Evolutionary conservation across 2,329 filamentous ascomycete genomes (phyloP).

Genomic region (Ophiostoma montium): DNA sequence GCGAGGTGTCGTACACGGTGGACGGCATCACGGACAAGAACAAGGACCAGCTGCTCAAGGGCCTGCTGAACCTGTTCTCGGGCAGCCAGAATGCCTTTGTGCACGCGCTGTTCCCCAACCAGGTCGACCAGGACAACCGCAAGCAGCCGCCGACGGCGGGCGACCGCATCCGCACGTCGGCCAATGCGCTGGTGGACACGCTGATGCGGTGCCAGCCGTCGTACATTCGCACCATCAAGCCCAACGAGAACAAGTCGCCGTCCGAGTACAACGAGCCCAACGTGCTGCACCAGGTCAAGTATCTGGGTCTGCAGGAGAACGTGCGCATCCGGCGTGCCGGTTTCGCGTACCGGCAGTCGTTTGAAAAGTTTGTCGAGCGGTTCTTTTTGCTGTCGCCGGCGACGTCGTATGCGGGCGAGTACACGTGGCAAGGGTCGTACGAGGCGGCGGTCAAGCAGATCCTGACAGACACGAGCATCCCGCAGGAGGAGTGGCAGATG

Average conservation of each 20-base stretch:
- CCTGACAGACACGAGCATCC: conserved; percentile 90
- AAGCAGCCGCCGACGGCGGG: conserved; percentile 87
- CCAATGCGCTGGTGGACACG: conserved; percentile 87
- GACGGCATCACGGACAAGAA: conserved; percentile 99
- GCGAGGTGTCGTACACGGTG: conserved; percentile 87
- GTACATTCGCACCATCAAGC: conserved; percentile 98
- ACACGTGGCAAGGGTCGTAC: conserved; percentile 84
- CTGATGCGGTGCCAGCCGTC: conserved; percentile 95
- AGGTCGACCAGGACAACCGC: conserved; percentile 92
- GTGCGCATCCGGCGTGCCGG: conserved; percentile 91
- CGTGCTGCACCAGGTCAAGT: conserved; percentile 96
- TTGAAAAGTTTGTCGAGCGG: conserved; percentile 94
- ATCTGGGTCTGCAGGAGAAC: conserved; percentile 97
- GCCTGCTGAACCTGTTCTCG: conserved; percentile 74
- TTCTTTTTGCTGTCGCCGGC: conserved; percentile 93
- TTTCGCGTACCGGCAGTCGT: conserved; percentile 92
- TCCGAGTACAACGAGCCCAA: conserved; percentile 85
- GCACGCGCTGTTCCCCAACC: conserved; percentile 76
- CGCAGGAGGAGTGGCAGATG: conserved; percentile 90
- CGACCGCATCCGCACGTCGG: conserved; percentile 89
- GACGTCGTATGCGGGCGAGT: conserved; percentile 91
- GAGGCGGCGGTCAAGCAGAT: conserved; percentile 85
- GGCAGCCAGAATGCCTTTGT: conserved; percentile 75
- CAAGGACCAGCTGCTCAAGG: conserved; percentile 93
- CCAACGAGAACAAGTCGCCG: conserved; percentile 96